Evolutionary conservation across 495 filamentous ascomycete genomes (phyloP), one percentile per base, ranked within the genome.

Genomic region (Trichocladium antarcticum): DNA sequence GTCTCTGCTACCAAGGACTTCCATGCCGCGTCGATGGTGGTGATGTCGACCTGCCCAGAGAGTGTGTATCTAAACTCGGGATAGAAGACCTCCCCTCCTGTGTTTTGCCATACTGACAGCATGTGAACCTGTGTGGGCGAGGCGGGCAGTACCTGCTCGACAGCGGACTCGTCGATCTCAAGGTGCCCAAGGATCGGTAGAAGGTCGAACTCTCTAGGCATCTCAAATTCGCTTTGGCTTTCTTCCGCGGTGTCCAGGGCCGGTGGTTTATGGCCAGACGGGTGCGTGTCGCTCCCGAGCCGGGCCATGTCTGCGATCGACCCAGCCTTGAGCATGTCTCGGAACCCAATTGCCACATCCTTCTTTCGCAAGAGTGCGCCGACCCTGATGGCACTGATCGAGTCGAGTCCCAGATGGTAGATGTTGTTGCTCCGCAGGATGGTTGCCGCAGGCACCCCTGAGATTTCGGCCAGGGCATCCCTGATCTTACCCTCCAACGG

Each of bases 341-440:
- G 76, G 11, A 87, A 80, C 27, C 70, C 68, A 0, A 87, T 60
- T 4, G 62, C 63, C 3, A 89, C 58, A 0, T 72, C 75, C 32
- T 75, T 66, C 37, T 78, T 80, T 16, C 76, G 74, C 9, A 89
- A 68, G n/a, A 81, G 64, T 0, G 79, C 72, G 19, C 80, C 76
- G 14, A 83, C 73, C 40, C 83, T 81, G 62, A 95, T 89, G 9
- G 87, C 85, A 45, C 83, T 85, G 57, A 97, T 87, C 3, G 89
- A 95, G 59, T 97, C 89, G 31, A 95, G 72, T 6, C 90, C 89
- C 6, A 97, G 73, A 54, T 85, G 80, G 59, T 90, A 93, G 19
- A 95, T 84, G 19, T 76, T 86, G 34, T 80, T 72, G n/a, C 68
- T 64, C 24, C 73, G 72, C 7, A 68, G 61, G 31, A 96, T 89